Percentiles rank a stretch among this genome's conserved stretches.
Evolutionary conservation across 768 basidiomycete genomes (phyloP).

Genomic region (Lactarius pseudohatsudake): DNA sequence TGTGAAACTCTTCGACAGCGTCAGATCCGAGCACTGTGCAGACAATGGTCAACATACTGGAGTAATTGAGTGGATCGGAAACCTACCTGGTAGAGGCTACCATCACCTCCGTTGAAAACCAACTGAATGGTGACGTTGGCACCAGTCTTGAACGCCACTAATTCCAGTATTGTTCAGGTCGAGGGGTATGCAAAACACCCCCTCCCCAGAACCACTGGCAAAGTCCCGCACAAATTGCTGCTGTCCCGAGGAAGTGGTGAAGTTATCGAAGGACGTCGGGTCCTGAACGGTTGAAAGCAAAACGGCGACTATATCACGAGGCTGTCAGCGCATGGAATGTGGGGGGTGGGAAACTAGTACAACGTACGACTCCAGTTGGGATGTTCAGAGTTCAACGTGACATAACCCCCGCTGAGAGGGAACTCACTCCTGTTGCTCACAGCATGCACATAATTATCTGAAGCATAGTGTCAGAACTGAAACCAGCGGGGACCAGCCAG

Average conservation of each 20-base stretch:
- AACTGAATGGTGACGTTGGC: constrained; percentile 75
- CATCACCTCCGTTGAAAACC: constrained; percentile 69
- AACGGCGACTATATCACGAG: constrained; percentile 45
- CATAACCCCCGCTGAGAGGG: constrained; percentile 61
- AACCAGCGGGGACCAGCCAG: background rate
- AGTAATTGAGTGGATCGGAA: background rate
- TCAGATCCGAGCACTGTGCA: constrained; percentile 74
- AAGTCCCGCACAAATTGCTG: constrained; percentile 45
- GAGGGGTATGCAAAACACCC: constrained; percentile 65
- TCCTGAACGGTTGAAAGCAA: constrained; percentile 55
- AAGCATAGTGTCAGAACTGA: constrained; percentile 5
- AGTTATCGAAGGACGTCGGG: constrained; percentile 64
- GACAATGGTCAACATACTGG: constrained; percentile 14
- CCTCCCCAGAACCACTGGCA: constrained; percentile 54
- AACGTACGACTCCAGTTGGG: constrained; percentile 55
- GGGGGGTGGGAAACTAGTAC: constrained; percentile 14
- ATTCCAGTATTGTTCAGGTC: constrained; percentile 53
- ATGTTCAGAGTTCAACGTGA: constrained; percentile 67
- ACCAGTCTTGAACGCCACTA: constrained; percentile 53
- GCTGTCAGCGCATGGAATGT: background rate
- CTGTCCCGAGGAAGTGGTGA: constrained; percentile 45
- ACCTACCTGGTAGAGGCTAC: constrained; percentile 63
- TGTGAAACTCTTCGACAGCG: constrained; percentile 54
- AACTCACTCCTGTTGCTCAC: constrained; percentile 63
- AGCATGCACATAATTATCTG: constrained; percentile 62